Evolutionary conservation across 768 basidiomycete genomes (phyloP), one percentile per base, ranked within the genome.

Genomic region (Tylopilus rubrobrunneus): DNA sequence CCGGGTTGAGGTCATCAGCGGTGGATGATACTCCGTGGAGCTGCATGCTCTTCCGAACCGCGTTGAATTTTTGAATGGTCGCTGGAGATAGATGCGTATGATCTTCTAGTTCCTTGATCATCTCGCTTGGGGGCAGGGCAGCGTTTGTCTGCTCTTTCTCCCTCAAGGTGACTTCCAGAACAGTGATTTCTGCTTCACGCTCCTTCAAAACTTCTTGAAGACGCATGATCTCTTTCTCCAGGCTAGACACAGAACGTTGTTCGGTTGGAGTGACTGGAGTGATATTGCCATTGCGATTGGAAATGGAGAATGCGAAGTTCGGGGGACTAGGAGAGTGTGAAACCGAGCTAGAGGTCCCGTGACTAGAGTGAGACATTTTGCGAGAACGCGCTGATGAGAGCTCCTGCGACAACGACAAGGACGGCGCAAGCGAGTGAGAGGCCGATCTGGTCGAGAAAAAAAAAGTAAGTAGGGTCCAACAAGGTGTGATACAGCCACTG

Each of bases 371-470:
- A 52, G 90, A 92, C 64, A 79, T 76, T 76, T 87, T 87, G 81
- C 88, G 89, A 76, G 85, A 89, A 67, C 86, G 87, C 74, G 75
- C 89, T 77, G 86, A 92, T 62, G 86, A 92, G 60, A 92, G 82
- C 81, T 92, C 93, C 93, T 98, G 94, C 77, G 94, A 95, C 63
- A 96, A 85, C 79, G 94, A 96, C 78, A 86, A 83, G 71, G 93
- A 94, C 74, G 94, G 85, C 81, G 90, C 92, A 77, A 86, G 84
- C 72, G 93, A 93, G 75, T 90, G 90, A 76, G 89, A 92, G 61
- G 86, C 83, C 84, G 92, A 92, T 82, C 89, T 91, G 62, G 42
- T 49, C 52, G 7, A 31, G 58, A 52, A 55, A 11, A 54, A 47
- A 53, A 19, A 12, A 0, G 25, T 67, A 48, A 67, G 58, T 15